These are phyloP conservation scores for Coemansia sp. DNA, from an alignment of 192 early-diverging fungal species.

Conservation along the genomic window DNA sequence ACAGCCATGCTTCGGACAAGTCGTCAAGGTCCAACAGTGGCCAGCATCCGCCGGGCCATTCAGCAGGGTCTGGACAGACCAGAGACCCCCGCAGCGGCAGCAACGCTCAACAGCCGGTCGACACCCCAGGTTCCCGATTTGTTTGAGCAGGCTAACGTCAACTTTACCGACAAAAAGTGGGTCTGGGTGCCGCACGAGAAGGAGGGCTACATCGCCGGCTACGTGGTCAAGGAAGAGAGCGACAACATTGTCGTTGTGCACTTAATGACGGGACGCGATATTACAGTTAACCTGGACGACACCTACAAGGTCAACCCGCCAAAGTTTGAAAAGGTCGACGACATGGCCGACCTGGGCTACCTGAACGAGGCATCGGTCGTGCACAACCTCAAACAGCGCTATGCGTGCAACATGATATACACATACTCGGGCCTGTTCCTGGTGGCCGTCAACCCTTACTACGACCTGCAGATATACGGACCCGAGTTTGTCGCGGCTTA, in stretches of 20 bases:
- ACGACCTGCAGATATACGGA: constrained; percentile 86
- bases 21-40: constrained; percentile 45
- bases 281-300: constrained; percentile 71
- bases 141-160: constrained; percentile 59
- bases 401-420: constrained; percentile 89
- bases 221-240: constrained; percentile 68
- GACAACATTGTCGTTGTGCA: constrained; percentile 72
- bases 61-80: constrained; percentile 50
- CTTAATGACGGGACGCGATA: constrained; percentile 71
- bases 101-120: constrained; percentile 37
- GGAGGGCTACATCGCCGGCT: constrained; percentile 84
- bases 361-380: constrained; percentile 97
- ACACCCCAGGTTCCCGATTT: constrained; percentile 43
- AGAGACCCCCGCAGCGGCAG: constrained; percentile 34
- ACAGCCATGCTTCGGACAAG: constrained; percentile 24
- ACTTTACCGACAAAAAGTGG: constrained; percentile 95
- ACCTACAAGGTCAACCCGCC: constrained; percentile 98
- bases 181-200: constrained; percentile 94
- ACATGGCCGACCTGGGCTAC: constrained; percentile 97
- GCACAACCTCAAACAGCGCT: constrained; percentile 93
- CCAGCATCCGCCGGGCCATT: constrained; percentile 52
- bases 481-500: constrained; percentile 63
- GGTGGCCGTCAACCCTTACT: constrained; percentile 98
- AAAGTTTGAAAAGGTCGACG: constrained; percentile 97
- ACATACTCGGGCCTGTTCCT: constrained; percentile 99